A percentile compares a stretch with the other conserved stretches of the same genome.
Conservation (phyloP, 805 yeast species). For the Metschnikowia baotianmanensis region DNA sequence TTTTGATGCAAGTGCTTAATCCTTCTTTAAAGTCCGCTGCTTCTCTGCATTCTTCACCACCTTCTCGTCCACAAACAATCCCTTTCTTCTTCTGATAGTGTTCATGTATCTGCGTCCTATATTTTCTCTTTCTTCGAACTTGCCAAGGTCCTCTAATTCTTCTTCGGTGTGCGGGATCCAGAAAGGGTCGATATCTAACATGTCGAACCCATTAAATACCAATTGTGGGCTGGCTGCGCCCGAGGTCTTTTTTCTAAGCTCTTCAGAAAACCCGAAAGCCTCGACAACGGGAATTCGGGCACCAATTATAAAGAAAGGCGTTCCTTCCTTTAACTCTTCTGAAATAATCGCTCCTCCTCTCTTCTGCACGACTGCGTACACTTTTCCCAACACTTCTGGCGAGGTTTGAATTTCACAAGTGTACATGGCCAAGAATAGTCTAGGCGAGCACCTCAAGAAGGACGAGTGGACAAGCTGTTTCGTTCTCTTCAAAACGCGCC, state of each 20-base stretch:
- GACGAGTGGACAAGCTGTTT: constrained; percentile 71
- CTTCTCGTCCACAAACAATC: constrained; percentile 85
- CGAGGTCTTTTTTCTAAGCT: constrained; percentile 85
- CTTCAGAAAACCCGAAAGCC: constrained; percentile 96
- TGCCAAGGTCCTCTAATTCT: constrained; percentile 91
- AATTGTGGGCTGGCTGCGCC: constrained; percentile 98
- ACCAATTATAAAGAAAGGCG: constrained; percentile 86
- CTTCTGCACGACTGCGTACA: constrained; percentile 88
- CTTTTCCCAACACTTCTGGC: constrained; percentile 91
- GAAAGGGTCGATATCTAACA: constrained; percentile 89
- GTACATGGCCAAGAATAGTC: constrained; percentile 90
- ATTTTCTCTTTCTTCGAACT: constrained; percentile 87
- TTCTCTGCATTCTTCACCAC: constrained; percentile 91
- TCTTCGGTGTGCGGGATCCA: constrained; percentile 99
- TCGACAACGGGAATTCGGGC: constrained; percentile 91
- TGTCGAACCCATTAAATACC: constrained; percentile 83
- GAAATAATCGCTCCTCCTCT: constrained; percentile 81
- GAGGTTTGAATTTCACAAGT: constrained; percentile 94
- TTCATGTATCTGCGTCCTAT: constrained; percentile 87
- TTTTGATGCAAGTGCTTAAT: constrained; percentile 27
- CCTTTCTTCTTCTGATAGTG: constrained; percentile 77
- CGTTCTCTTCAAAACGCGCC: constrained; percentile 70
- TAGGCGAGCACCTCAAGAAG: constrained; percentile 79
- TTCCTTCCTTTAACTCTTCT: constrained; percentile 98
- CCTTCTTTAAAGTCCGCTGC: constrained; percentile 82